A percentile compares a stretch with the other conserved stretches of the same genome.
These are phyloP conservation scores for Nepenthes mirabilis DNA, from an alignment of 148 eudicot genomes.

Conservation along the genomic window DNA sequence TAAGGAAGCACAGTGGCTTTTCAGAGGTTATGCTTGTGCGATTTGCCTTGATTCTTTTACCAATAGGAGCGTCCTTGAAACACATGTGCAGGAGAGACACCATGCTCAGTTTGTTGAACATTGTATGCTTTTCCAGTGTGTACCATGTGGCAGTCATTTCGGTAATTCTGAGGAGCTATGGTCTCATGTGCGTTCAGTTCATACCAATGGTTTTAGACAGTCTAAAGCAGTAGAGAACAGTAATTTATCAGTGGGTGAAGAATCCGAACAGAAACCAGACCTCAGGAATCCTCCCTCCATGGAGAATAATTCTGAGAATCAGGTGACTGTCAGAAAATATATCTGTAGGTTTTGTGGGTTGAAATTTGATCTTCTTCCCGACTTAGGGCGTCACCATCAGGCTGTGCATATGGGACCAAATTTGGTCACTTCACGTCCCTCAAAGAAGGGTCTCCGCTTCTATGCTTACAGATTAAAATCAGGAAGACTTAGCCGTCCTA, in stretches of 20 bases:
- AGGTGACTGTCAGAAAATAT: constrained; percentile 35
- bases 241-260: constrained; percentile 10
- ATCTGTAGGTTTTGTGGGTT: constrained; percentile 86
- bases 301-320: constrained; percentile 31
- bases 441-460: constrained; percentile 58
- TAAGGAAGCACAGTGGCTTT: constrained; percentile 93
- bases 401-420: constrained; percentile 83
- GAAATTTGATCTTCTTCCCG: constrained; percentile 89
- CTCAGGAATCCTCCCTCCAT: constrained; percentile 10
- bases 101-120: constrained; percentile 78
- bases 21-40: constrained; percentile 93
- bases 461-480: constrained; percentile 79
- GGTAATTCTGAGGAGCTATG: constrained; percentile 81
- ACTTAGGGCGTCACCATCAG: constrained; percentile 98
- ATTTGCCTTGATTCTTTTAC: constrained; percentile 94
- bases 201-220: constrained; percentile 48
- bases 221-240: constrained; percentile 21
- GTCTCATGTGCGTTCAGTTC: constrained; percentile 76
- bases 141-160: constrained; percentile 76
- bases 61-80: constrained; percentile 74
- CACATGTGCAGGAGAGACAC: constrained; percentile 91
- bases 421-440: constrained; percentile 29
- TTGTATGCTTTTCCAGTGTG: constrained; percentile 90
- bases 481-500: constrained; percentile 68
- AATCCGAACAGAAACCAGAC: constrained; percentile 21